phyloP scores from a whole-genome alignment of 2,329 filamentous ascomycete genomes.

The Macroventuria anomochaeta region DNA sequence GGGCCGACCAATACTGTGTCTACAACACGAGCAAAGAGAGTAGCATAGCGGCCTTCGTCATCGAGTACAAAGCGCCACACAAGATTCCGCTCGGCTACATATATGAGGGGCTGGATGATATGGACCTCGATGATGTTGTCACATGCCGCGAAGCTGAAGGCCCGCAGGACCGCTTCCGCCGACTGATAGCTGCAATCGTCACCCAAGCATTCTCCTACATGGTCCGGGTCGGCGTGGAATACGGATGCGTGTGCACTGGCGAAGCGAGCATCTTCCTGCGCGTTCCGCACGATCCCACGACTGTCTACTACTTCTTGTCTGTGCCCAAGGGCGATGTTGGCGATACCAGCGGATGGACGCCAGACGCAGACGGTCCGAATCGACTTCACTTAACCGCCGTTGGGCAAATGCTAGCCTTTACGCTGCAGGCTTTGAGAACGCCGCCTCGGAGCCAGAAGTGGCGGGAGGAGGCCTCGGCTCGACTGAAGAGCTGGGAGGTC shows the following conservation, averaged over 20 bases:
- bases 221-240: conserved; percentile 54
- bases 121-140: conserved; percentile 53
- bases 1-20: conserved; percentile 46
- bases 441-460: neutral
- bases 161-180: conserved; percentile 48
- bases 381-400: neutral
- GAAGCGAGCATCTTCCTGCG: conserved; percentile 56
- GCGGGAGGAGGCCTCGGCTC: neutral
- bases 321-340: neutral
- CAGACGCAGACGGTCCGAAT: neutral
- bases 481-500: neutral
- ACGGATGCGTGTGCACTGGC: conserved; percentile 53
- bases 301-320: neutral
- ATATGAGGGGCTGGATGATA: conserved; percentile 50
- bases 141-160: conserved; percentile 40
- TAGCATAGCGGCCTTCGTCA: conserved; percentile 36
- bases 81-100: conserved; percentile 55
- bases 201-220: conserved; percentile 61
- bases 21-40: conserved; percentile 34
- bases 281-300: conserved; percentile 28
- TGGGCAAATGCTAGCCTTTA: neutral
- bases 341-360: neutral
- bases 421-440: neutral
- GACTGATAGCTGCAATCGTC: conserved; percentile 52
- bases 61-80: conserved; percentile 58